These are phyloP conservation scores for Calonectria montana DNA, from an alignment of 2,329 filamentous ascomycete genomes.

Conservation along the genomic window DNA sequence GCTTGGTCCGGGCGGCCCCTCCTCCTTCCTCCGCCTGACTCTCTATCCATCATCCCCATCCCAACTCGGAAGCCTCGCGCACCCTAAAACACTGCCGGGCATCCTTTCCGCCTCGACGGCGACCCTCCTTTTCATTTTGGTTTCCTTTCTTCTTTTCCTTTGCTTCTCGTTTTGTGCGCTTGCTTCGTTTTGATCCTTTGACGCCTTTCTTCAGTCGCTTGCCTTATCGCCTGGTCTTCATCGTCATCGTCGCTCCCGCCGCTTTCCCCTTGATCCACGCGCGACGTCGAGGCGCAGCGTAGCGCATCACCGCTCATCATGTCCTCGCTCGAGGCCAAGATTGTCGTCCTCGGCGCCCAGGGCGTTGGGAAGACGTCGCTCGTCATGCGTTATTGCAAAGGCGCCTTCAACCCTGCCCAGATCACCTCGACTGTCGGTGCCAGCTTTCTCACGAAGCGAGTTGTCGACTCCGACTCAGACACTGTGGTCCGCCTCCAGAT, in stretches of 20 bases:
- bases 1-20: conserved; percentile 9
- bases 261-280: conserved; percentile 19
- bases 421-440: conserved; percentile 80
- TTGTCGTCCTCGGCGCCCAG: conserved; percentile 83
- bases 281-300: conserved; percentile 22
- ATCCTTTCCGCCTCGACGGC: conserved; percentile 26
- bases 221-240: conserved; percentile 13
- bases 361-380: conserved; percentile 84
- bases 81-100: conserved; percentile 17
- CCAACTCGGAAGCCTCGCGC: conserved; percentile 23
- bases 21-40: conserved; percentile 15
- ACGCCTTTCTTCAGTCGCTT: not conserved
- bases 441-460: conserved; percentile 82
- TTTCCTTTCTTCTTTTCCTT: conserved; percentile 15
- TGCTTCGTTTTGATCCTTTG: conserved; percentile 14
- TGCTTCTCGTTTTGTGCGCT: conserved; percentile 24
- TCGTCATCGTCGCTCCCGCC: conserved; percentile 6
- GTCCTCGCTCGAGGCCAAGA: conserved; percentile 81
- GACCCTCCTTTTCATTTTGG: conserved; percentile 15
- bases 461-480: conserved; percentile 85
- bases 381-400: conserved; percentile 81
- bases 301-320: conserved; percentile 39
- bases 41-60: conserved; percentile 16
- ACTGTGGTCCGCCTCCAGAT: conserved; percentile 92
- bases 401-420: conserved; percentile 74